Base-by-base conservation (phyloP, 2,329 filamentous ascomycete genomes). In the Pseudogymnoascus sp. region DNA sequence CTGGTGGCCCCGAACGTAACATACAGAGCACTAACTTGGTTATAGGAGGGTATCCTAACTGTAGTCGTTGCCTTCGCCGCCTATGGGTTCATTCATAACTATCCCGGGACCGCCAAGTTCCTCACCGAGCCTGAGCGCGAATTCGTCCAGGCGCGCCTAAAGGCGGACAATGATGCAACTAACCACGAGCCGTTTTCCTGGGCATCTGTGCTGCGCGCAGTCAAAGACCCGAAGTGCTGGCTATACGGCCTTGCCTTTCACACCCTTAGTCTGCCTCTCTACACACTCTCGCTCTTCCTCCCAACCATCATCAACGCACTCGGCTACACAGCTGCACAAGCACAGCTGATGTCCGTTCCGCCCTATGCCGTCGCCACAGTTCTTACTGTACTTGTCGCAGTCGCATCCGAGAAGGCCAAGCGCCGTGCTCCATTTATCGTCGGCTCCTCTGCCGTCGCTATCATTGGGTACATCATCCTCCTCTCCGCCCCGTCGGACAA, bases 201-300 rank as follows among this genome's bases (percentile, higher is more conserved):
- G 90, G 72, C 68, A 0, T 85, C 86, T 19, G 89, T 92, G 0
- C 63, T 74, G 23, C 77, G 83, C 17, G 88, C 89, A 0, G 72
- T 90, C 42, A 83, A 79, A 13, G 87, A 93, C 68, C 82, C 83
- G 1, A 90, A 87, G 70, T 86, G 86, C 69, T 90, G 85, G 86
- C 78, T 92, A 0, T 92, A 92, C 67, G 86, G 87, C 0, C 72
- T 90, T 0, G 83, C 81, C 0, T 91, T 90, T 68, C 88, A 91
- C 71, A 90, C 87, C 4, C 85, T 91, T 79, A 88, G 84, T 63
- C 73, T 92, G 11, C 82, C 82, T 0, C 74, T 84, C 0, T 85
- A 85, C 64, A 84, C 82, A 0, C 74, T 83, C 4, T 79, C 85
- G 0, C 72, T 85, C 2, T 85, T 85, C 63, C 64, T 84, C 72